phyloP scores from a whole-genome alignment of 1,139 yeast species.

The Debaryomyces coudertii region DNA sequence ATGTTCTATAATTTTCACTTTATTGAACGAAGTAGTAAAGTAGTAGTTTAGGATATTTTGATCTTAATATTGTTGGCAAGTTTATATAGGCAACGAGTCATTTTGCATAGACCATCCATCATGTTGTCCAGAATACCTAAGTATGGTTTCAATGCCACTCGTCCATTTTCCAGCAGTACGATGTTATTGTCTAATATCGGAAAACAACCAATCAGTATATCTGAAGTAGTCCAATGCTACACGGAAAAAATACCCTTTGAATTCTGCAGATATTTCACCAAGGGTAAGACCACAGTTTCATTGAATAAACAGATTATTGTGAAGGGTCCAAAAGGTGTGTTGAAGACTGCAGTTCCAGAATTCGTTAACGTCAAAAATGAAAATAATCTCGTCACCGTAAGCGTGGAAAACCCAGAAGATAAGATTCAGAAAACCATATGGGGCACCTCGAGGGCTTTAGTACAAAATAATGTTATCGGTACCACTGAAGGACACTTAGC shows the following conservation, averaged over 20 bases:
- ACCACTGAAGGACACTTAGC: slow-evolving; percentile 92
- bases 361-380: slow-evolving; percentile 54
- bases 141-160: slow-evolving; percentile 12
- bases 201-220: slow-evolving; percentile 40
- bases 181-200: slow-evolving; percentile 42
- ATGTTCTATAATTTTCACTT: slow-evolving; percentile 9
- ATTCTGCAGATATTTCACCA: slow-evolving; percentile 60
- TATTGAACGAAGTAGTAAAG: slow-evolving; percentile 2
- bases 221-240: slow-evolving; percentile 35
- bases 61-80: slow-evolving; percentile 1
- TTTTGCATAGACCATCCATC: background rate
- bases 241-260: slow-evolving; percentile 45
- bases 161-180: slow-evolving; percentile 32
- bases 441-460: slow-evolving; percentile 88
- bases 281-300: slow-evolving; percentile 63
- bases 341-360: slow-evolving; percentile 69
- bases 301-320: slow-evolving; percentile 68
- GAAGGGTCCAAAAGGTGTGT: slow-evolving; percentile 78
- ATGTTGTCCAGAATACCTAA: slow-evolving; percentile 63
- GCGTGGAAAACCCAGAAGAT: slow-evolving; percentile 58
- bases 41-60: background rate
- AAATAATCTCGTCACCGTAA: slow-evolving; percentile 49
- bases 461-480: slow-evolving; percentile 81
- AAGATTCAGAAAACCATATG: slow-evolving; percentile 85
- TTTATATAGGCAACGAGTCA: background rate